Percentiles rank a stretch among this genome's conserved stretches.
phyloP scores from a whole-genome alignment of 1,284 basidiomycete species.

The Calocybe gambosa region DNA sequence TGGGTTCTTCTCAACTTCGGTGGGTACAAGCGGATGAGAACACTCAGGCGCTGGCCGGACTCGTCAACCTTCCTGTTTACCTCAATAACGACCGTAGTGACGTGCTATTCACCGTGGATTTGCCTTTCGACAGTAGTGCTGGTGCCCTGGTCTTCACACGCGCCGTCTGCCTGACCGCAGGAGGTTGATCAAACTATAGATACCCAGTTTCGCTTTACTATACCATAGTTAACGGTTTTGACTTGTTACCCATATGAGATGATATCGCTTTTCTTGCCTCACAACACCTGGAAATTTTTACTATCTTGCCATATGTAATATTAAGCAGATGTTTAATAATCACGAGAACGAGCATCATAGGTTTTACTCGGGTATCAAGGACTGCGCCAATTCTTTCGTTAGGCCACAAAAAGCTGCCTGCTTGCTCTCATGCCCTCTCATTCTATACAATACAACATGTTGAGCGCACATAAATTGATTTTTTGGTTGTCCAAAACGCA shows the following conservation, averaged over 20 bases:
- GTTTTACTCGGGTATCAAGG: too few species aligned
- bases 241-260: too few species aligned
- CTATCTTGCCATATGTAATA: not conserved
- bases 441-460: too few species aligned
- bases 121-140: conserved; percentile 67
- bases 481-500: too few species aligned
- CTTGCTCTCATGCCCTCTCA: too few species aligned
- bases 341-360: too few species aligned
- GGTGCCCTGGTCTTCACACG: conserved; percentile 69
- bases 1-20: conserved; percentile 75
- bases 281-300: conserved; percentile 12
- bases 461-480: too few species aligned
- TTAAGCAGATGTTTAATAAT: too few species aligned
- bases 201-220: too few species aligned
- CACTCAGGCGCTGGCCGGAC: conserved; percentile 26
- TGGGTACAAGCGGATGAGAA: conserved; percentile 73
- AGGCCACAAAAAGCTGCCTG: too few species aligned
- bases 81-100: conserved; percentile 87
- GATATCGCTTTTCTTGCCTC: conserved; percentile 1
- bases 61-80: conserved; percentile 86
- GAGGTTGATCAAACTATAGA: conserved; percentile 38
- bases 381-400: too few species aligned
- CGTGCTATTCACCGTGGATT: conserved; percentile 80
- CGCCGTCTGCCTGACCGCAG: conserved; percentile 78
- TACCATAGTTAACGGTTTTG: too few species aligned